These are phyloP conservation scores for Leptoxyphium fumago DNA, from an alignment of 2,329 filamentous ascomycete genomes.

Conservation along the genomic window DNA sequence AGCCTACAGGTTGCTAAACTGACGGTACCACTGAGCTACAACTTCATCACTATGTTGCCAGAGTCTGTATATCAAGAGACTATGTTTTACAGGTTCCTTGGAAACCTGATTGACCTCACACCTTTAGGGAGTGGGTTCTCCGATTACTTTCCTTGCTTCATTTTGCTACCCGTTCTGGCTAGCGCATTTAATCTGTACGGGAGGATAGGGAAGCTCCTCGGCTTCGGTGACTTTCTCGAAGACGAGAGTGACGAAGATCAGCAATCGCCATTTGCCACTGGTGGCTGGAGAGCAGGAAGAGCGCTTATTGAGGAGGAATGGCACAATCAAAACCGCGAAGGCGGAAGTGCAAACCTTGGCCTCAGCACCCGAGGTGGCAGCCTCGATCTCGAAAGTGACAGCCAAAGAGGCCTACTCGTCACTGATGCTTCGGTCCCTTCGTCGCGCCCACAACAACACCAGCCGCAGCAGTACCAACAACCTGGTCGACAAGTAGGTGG, in stretches of 20 bases:
- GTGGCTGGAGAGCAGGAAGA: conserved; percentile 81
- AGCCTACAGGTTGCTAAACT: conserved; percentile 82
- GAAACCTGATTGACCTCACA: conserved; percentile 68
- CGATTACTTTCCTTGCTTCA: conserved; percentile 73
- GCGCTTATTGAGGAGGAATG: conserved; percentile 77
- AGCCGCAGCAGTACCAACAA: conserved; percentile 1
- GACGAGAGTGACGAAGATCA: conserved; percentile 58
- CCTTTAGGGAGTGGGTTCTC: conserved; percentile 73
- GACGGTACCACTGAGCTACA: conserved; percentile 85
- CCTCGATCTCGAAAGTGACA: conserved; percentile 11
- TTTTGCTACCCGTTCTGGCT: conserved; percentile 71
- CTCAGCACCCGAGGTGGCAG: conserved; percentile 14
- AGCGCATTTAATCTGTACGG: conserved; percentile 85
- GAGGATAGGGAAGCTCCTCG: conserved; percentile 58
- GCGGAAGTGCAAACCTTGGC: conserved; percentile 23
- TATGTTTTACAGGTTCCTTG: conserved; percentile 77
- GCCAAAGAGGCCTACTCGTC: conserved; percentile 3
- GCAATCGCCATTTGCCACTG: conserved; percentile 53
- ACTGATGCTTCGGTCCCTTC: conserved; percentile 1
- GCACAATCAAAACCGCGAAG: conserved; percentile 26
- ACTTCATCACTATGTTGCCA: conserved; percentile 84
- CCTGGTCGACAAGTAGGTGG: neutral
- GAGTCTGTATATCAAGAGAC: conserved; percentile 58
- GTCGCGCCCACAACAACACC: neutral
- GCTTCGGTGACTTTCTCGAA: conserved; percentile 58